Base-by-base conservation (phyloP, 257 asterid genomes). In the Rehmannia glutinosa region DNA sequence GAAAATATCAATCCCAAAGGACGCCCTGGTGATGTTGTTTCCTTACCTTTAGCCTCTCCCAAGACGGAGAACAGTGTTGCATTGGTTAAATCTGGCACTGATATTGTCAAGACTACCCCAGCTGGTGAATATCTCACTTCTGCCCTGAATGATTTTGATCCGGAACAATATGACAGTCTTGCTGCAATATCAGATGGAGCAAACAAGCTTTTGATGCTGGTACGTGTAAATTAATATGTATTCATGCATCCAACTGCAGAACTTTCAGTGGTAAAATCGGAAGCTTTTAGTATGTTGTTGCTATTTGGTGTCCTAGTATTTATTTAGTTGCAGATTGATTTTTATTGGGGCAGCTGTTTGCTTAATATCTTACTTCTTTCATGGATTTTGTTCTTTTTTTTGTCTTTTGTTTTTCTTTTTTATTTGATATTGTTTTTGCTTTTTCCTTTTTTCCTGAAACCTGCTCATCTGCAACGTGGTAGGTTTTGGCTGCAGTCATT, bases 171-270 rank as follows among this genome's bases (percentile, higher is more conserved):
- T 68, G 97, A 94, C 77, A 82, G 97, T 76, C 91, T 88, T 68
- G 99, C 99, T 77, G 99, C 99, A 46, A 83, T 94, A 76, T 87
- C 97, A 51, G 99, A 94, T 83, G 99, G 99, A 64, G 97, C 97
- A 73, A 94, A 94, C 89, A 94, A 94, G 90, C 97, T 94, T 72
- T 75, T 94, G 80, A 94, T 94, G 99, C 88, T 94, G 97, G 99
- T 94, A 81, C 11, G 78, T 24, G 62, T 75, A 47, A 35, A 6
- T 49, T 66, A 41, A 15, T 12, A 42, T 73, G 47, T 68, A 23
- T 58, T 35, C 76, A n/a, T 47, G 58, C 50, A 55, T 56, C 69
- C 68, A 67, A 50, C 33, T 56, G 30, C 57, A 19, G 25, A 66
- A 38, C 64, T 43, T 19, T 17, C 39, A 42, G 51, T 27, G 42